These are phyloP conservation scores for Candolleomyces efflorescens DNA, from an alignment of 768 basidiomycete genomes.

Conservation along the genomic window DNA sequence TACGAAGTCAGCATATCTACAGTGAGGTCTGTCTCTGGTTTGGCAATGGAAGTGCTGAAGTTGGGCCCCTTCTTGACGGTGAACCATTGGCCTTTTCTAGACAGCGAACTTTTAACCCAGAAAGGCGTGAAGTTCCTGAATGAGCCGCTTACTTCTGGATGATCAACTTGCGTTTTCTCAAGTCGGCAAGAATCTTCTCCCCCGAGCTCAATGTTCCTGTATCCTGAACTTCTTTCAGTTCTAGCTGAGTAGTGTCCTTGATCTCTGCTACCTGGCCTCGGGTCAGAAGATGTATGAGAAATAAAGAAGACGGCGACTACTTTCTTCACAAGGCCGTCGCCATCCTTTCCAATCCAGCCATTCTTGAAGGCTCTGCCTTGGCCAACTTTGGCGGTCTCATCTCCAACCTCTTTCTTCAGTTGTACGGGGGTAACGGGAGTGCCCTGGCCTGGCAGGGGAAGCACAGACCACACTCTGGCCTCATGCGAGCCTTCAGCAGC, in stretches of 20 bases:
- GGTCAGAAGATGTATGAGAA: constrained; percentile 5
- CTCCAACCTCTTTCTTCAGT: constrained; percentile 74
- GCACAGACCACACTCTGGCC: constrained; percentile 86
- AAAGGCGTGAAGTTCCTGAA: constrained; percentile 3
- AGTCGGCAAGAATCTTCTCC: constrained; percentile 80
- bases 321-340: constrained; percentile 78
- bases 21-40: constrained; percentile 95
- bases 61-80: constrained; percentile 77
- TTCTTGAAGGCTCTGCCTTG: constrained; percentile 97
- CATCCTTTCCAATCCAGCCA: constrained; percentile 93
- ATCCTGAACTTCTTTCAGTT: constrained; percentile 68
- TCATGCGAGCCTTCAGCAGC: constrained; percentile 87
- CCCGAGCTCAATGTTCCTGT: constrained; percentile 70
- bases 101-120: not conserved
- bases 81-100: constrained; percentile 95
- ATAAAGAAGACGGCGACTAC: constrained; percentile 33
- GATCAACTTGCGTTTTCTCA: constrained; percentile 89
- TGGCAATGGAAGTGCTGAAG: constrained; percentile 88
- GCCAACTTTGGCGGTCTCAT: constrained; percentile 88
- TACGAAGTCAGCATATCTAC: constrained; percentile 93
- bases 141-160: constrained; percentile 58
- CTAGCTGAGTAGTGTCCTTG: constrained; percentile 68
- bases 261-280: constrained; percentile 55
- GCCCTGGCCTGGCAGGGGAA: constrained; percentile 70
- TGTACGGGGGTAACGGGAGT: constrained; percentile 60